Conservation (phyloP, 169 alveolate species). For the Prorocentrum cordatum region DNA sequence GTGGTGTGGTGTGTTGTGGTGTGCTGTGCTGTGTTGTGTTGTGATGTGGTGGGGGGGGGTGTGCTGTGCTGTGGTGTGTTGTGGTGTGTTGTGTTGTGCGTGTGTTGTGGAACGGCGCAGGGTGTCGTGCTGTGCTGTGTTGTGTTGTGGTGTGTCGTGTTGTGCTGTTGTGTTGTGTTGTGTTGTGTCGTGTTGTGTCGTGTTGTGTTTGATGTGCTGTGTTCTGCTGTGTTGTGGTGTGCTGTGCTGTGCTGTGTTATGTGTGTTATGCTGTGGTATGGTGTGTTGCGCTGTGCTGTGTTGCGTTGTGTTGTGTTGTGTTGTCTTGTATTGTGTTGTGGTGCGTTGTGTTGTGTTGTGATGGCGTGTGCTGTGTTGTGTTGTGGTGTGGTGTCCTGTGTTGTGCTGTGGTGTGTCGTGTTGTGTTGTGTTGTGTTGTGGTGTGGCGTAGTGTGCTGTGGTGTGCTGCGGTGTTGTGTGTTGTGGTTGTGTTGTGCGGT, state of each 20-base stretch:
- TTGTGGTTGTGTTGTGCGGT: no score
- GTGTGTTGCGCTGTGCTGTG: background rate
- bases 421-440: no score
- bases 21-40: background rate
- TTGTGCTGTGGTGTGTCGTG: background rate
- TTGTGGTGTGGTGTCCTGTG: background rate
- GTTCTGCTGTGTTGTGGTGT: background rate
- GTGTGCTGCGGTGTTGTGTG: no score
- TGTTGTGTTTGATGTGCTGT: background rate
- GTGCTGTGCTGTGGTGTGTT: background rate
- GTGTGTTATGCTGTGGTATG: background rate
- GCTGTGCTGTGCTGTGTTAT: background rate
- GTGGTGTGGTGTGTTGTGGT: background rate
- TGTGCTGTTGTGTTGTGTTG: background rate
- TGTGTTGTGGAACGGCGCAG: background rate
- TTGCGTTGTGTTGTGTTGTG: slow-evolving; percentile 1
- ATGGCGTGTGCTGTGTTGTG: background rate
- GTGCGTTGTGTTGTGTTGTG: background rate
- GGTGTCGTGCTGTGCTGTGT: background rate
- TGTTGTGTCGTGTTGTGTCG: background rate
- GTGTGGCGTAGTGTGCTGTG: no score
- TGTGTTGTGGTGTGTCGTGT: background rate
- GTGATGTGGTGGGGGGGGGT: background rate
- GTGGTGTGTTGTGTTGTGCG: background rate
- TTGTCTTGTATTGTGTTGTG: slow-evolving; percentile 1